Evolutionary conservation across 305 asterid genomes (phyloP).

Genomic region (Fraxinus velutina): DNA sequence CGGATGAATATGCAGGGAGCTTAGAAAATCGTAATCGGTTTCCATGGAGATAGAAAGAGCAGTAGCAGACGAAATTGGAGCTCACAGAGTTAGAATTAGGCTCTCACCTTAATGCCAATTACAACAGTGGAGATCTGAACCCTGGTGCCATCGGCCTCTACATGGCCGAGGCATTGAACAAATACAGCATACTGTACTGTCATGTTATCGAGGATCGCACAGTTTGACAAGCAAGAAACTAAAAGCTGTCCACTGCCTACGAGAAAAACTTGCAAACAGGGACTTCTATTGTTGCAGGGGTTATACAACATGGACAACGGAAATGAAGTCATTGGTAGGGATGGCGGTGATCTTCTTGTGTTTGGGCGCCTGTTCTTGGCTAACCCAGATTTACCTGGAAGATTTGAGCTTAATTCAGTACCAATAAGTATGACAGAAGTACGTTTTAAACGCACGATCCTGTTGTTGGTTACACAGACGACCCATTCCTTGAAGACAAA

Average conservation of each 20-base stretch:
- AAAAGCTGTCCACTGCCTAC: slow-evolving; percentile 19
- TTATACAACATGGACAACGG: slow-evolving; percentile 32
- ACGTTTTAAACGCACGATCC: slow-evolving; percentile 33
- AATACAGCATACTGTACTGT: slow-evolving; percentile 29
- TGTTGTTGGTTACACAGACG: slow-evolving; percentile 39
- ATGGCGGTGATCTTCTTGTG: slow-evolving; percentile 32
- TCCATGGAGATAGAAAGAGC: slow-evolving; percentile 30
- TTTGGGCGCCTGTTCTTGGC: slow-evolving; percentile 37
- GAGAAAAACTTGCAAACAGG: slow-evolving; percentile 35
- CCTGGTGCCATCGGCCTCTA: slow-evolving; percentile 32
- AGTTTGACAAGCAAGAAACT: slow-evolving; percentile 16
- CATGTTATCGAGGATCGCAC: slow-evolving; percentile 35
- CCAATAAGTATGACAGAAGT: slow-evolving; percentile 28
- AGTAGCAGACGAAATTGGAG: slow-evolving; percentile 24
- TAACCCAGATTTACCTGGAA: slow-evolving; percentile 32
- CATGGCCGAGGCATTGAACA: slow-evolving; percentile 34
- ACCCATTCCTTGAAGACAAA: slow-evolving; percentile 30
- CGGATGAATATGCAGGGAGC: slow-evolving; percentile 34
- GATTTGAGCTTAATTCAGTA: slow-evolving; percentile 23
- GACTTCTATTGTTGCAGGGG: slow-evolving; percentile 37
- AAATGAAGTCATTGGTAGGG: slow-evolving; percentile 23
- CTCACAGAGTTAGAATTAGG: slow-evolving; percentile 38
- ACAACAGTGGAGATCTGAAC: slow-evolving; percentile 27
- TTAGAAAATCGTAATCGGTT: slow-evolving; percentile 35
- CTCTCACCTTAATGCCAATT: slow-evolving; percentile 33